Conservation (phyloP, 2,329 filamentous ascomycete species). For the Colletotrichum endophyticum region DNA sequence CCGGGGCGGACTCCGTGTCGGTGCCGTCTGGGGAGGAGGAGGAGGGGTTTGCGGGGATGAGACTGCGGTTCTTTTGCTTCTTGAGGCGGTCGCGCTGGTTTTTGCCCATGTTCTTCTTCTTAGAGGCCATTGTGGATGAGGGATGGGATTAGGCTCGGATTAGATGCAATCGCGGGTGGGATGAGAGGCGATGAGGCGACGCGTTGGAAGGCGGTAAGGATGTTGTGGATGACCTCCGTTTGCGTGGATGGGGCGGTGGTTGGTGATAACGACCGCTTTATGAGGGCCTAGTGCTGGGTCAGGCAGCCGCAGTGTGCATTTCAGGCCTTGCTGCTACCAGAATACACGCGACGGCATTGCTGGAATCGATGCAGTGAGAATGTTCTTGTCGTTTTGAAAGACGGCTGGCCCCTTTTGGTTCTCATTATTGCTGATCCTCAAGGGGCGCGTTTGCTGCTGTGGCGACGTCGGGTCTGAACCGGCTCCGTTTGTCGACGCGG, state of each 20-base stretch:
- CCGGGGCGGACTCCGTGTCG: background rate
- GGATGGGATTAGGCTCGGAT: background rate
- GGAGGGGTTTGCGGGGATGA: background rate
- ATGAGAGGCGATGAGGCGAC: fast-evolving
- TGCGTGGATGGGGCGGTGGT: background rate
- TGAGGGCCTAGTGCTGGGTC: background rate
- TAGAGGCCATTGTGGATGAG: background rate
- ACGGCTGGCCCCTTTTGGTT: background rate
- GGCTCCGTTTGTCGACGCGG: background rate
- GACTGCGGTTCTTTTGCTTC: background rate
- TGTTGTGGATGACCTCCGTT: background rate
- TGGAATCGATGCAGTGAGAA: fast-evolving
- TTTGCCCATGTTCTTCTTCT: background rate
- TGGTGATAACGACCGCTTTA: background rate
- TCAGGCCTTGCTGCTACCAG: fast-evolving
- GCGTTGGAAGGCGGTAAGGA: background rate
- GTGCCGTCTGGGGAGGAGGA: background rate
- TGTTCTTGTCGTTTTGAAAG: background rate
- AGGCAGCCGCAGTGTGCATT: background rate
- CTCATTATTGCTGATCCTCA: fast-evolving
- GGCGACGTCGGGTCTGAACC: background rate
- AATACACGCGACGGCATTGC: fast-evolving
- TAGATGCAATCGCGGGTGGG: fast-evolving
- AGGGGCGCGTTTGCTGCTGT: background rate
- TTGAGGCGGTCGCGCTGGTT: background rate